Base-by-base conservation (phyloP, 2,329 filamentous ascomycete species). In the Bipolaris oryzae region DNA sequence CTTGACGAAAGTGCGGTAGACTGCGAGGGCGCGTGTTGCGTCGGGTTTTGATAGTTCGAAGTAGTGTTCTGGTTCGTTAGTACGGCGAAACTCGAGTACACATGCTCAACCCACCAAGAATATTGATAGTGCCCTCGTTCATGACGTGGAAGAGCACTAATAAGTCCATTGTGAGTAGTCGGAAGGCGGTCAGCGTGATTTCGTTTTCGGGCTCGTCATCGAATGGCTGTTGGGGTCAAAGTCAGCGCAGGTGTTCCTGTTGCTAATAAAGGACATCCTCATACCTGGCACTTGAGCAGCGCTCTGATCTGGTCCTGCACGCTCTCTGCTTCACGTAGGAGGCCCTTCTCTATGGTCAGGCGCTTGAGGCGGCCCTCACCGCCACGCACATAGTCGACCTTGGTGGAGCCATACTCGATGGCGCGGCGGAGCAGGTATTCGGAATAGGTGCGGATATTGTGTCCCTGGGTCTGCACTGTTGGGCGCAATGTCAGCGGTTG, bases 31-130 rank as follows among this genome's bases (percentile, higher is more conserved):
- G 61, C 93, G 86, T 75, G 97, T 92, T 57, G 95, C 96, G 77
- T 99, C 95, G 23, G 91, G 84, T 71, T 91, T 91, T 48, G 95
- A 97, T 89, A 99, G 94, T 79, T 99, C 95, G 70, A 99, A 99
- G 77, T 98, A 99, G 77, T 96, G 91, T 68, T 95, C 92, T 96
- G 61, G 20, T 23, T 28, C 3, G 42, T 75, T 39, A 76, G 67
- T 45, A 58, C 7, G 10, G 33, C 13, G 37, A 11, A 44, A 9
- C 5, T 11, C 9, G 38, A 34, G 23, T 7, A 21, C 13, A 18
- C 5, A 13, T 37, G 33, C 13, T 33, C 34, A 7, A 72, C 86
- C 63, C 81, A 96, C 94, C 92, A 55, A 99, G 81, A 57, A 99
- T 92, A 76, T 96, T 97, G 78, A 99, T 99, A 73, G 96, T 91